phyloP scores from a whole-genome alignment of 2,329 filamentous ascomycete species.

The Hymenoscyphus linearis region DNA sequence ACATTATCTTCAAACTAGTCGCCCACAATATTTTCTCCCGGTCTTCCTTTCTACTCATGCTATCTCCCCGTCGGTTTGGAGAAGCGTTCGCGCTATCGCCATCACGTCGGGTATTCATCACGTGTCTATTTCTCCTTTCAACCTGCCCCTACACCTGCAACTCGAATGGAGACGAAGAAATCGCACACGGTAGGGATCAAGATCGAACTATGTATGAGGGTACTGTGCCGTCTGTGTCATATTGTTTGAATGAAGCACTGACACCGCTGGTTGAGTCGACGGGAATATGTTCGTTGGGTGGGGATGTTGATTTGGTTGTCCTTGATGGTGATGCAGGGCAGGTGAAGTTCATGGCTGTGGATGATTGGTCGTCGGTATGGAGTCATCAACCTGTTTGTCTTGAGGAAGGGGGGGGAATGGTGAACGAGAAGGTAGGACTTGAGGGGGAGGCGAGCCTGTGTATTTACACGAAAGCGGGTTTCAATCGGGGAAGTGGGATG shows the following conservation, averaged over 20 bases:
- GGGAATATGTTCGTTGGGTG: neutral
- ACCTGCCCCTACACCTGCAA: neutral
- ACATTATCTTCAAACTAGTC: neutral
- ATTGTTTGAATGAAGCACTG: neutral
- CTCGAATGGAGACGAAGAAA: too few species aligned
- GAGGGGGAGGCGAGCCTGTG: neutral
- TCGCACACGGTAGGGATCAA: too few species aligned
- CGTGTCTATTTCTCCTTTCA: neutral
- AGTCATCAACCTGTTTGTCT: conserved; percentile 3
- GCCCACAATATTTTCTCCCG: too few species aligned
- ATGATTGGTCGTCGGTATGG: neutral
- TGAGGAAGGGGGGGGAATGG: neutral
- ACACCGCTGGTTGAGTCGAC: neutral
- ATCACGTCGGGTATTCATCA: neutral
- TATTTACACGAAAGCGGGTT: conserved; percentile 9
- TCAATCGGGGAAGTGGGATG: conserved; percentile 5
- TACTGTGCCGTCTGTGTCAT: too few species aligned
- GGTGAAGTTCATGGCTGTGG: neutral
- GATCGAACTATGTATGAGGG: too few species aligned
- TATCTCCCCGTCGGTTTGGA: too few species aligned
- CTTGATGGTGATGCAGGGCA: neutral
- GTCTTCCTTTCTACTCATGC: neutral
- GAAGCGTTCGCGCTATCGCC: neutral
- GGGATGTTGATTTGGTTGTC: neutral
- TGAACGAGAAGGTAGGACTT: neutral